Evolutionary conservation across 2,329 filamentous ascomycete species (phyloP).

Genomic region (Alternaria longipes): DNA sequence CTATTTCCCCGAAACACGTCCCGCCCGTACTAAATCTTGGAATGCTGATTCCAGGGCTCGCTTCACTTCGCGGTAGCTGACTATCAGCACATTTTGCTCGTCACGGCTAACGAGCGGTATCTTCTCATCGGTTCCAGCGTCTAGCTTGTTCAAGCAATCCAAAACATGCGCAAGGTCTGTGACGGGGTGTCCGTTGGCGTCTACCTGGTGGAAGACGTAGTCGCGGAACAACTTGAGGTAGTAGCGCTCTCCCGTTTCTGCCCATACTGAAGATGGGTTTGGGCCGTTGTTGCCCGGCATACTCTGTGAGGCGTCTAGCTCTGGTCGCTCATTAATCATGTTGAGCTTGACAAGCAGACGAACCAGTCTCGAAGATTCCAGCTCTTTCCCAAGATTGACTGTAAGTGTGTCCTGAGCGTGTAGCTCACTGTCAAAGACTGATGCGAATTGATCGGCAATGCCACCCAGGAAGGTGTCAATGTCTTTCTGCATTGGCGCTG

Average conservation of each 20-base stretch:
- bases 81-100: slow-evolving; percentile 86
- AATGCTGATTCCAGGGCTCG: slow-evolving; percentile 69
- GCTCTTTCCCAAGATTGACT: slow-evolving; percentile 76
- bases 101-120: slow-evolving; percentile 87
- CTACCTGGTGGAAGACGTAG: slow-evolving; percentile 96
- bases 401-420: slow-evolving; percentile 80
- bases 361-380: slow-evolving; percentile 88
- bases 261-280: slow-evolving; percentile 68
- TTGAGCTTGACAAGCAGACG: slow-evolving; percentile 85
- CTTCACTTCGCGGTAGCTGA: slow-evolving; percentile 90
- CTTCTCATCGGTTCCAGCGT: slow-evolving; percentile 87
- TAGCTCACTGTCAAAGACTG: slow-evolving; percentile 79
- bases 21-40: slow-evolving; percentile 60
- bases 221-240: slow-evolving; percentile 94
- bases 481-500: slow-evolving; percentile 64
- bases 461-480: slow-evolving; percentile 82
- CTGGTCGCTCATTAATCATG: slow-evolving; percentile 87
- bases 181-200: slow-evolving; percentile 81
- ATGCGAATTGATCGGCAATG: slow-evolving; percentile 79
- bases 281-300: slow-evolving; percentile 46
- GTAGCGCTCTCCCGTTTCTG: slow-evolving; percentile 91
- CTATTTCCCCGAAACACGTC: slow-evolving; percentile 43
- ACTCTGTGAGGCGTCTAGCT: slow-evolving; percentile 74
- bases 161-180: slow-evolving; percentile 90
- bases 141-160: slow-evolving; percentile 87